Percentiles rank a stretch among this genome's conserved stretches.
Evolutionary conservation across 2,329 filamentous ascomycete species (phyloP).

Genomic region (Neonectria neomacrospora): DNA sequence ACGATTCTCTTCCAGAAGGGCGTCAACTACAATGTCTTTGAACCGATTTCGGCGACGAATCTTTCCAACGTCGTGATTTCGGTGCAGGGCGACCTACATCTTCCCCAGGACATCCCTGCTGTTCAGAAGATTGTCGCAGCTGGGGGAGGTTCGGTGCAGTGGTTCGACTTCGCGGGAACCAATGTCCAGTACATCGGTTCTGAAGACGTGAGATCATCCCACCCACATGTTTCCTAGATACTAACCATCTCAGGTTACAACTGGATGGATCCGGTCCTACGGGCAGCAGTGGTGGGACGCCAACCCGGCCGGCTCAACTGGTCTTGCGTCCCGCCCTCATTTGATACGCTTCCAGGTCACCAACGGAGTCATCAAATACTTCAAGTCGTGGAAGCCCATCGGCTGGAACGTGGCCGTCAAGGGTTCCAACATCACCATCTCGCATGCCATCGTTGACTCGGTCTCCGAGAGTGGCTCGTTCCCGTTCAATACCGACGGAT

Average conservation of each 20-base stretch:
- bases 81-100: slow-evolving; percentile 22
- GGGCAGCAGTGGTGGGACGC: slow-evolving; percentile 26
- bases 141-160: slow-evolving; percentile 23
- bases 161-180: slow-evolving; percentile 25
- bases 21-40: slow-evolving; percentile 23
- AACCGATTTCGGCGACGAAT: slow-evolving; percentile 17
- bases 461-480: slow-evolving; percentile 21
- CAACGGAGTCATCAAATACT: slow-evolving; percentile 23
- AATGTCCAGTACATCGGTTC: slow-evolving; percentile 20
- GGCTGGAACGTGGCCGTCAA: slow-evolving; percentile 26
- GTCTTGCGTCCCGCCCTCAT: slow-evolving; percentile 19
- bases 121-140: slow-evolving; percentile 24
- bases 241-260: slow-evolving; percentile 13
- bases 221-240: too few relatives aligned
- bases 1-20: slow-evolving; percentile 24
- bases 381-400: slow-evolving; percentile 28
- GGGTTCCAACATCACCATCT: slow-evolving; percentile 26
- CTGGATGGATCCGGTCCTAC: slow-evolving; percentile 26
- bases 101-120: slow-evolving; percentile 19
- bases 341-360: slow-evolving; percentile 26
- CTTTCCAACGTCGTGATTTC: slow-evolving; percentile 24
- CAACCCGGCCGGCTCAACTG: slow-evolving; percentile 21
- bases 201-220: slow-evolving; percentile 7
- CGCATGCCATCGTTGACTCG: slow-evolving; percentile 20
- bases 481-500: slow-evolving; percentile 24